Percentiles rank a stretch among this genome's conserved stretches.
Conservation (phyloP, 1,139 yeast genomes). For the Taiozyma sp. region DNA sequence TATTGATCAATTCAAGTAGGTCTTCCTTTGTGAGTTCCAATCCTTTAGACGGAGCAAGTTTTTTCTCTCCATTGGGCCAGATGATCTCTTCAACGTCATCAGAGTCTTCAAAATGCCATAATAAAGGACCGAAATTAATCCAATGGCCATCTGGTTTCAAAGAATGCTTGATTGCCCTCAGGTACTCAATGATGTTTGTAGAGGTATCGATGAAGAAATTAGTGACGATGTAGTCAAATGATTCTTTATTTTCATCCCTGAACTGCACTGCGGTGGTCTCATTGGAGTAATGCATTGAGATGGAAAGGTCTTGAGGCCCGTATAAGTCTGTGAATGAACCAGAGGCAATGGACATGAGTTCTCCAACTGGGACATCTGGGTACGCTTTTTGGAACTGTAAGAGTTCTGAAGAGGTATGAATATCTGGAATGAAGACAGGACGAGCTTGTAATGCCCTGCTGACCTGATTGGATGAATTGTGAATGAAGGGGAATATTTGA, state of each 20-base stretch:
- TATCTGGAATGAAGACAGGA: conserved; percentile 51
- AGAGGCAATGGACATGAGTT: conserved; percentile 69
- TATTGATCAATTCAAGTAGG: conserved; percentile 41
- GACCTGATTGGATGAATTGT: conserved; percentile 43
- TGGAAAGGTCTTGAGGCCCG: conserved; percentile 43
- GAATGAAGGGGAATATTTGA: conserved; percentile 51
- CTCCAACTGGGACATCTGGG: conserved; percentile 42
- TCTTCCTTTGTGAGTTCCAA: conserved; percentile 65
- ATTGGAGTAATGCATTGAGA: conserved; percentile 35
- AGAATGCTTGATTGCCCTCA: conserved; percentile 51
- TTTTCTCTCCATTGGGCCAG: conserved; percentile 28
- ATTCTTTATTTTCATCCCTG: conserved; percentile 33
- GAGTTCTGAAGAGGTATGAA: conserved; percentile 35
- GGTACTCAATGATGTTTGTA: conserved; percentile 63
- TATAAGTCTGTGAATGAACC: conserved; percentile 80
- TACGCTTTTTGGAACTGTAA: conserved; percentile 26
- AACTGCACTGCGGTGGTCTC: conserved; percentile 39
- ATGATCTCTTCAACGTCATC: conserved; percentile 23
- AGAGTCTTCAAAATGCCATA: conserved; percentile 81
- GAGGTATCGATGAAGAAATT: conserved; percentile 83
- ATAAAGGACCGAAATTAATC: conserved; percentile 82
- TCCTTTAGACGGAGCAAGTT: conserved; percentile 42
- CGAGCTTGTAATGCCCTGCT: conserved; percentile 43
- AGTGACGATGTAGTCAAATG: conserved; percentile 58
- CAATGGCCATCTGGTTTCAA: conserved; percentile 53